These are phyloP conservation scores for Chloris gayana DNA, from an alignment of 176 grass and related monocot species.

Conservation along the genomic window DNA sequence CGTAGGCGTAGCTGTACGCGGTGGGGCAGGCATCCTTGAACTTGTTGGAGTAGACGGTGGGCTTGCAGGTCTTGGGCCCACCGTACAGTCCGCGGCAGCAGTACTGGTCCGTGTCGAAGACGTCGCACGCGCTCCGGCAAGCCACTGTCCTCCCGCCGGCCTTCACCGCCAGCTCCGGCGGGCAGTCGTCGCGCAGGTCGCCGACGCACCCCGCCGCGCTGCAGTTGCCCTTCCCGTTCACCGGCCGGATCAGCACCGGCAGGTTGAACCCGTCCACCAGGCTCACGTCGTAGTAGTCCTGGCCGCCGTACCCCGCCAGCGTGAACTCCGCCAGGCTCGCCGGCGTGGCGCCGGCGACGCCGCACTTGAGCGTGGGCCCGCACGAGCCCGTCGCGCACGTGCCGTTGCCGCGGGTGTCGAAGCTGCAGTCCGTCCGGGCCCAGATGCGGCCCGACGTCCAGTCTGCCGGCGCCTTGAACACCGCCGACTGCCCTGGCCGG, in stretches of 20 bases:
- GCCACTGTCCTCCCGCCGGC: slow-evolving; percentile 54
- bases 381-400: slow-evolving; percentile 67
- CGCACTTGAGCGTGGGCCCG: slow-evolving; percentile 55
- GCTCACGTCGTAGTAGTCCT: slow-evolving; percentile 98
- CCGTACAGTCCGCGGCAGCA: slow-evolving; percentile 65
- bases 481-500: slow-evolving; percentile 53
- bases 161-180: slow-evolving; percentile 66
- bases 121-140: slow-evolving; percentile 87
- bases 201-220: slow-evolving; percentile 58
- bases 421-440: slow-evolving; percentile 79
- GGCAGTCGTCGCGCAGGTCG: slow-evolving; percentile 60
- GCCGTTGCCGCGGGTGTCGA: slow-evolving; percentile 57
- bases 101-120: slow-evolving; percentile 85
- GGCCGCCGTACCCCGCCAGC: slow-evolving; percentile 48
- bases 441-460: slow-evolving; percentile 77
- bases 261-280: slow-evolving; percentile 96
- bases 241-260: slow-evolving; percentile 55
- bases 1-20: slow-evolving; percentile 91
- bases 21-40: slow-evolving; percentile 76
- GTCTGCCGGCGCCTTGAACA: slow-evolving; percentile 65
- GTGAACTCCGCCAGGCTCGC: slow-evolving; percentile 86
- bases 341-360: slow-evolving; percentile 53
- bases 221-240: slow-evolving; percentile 65
- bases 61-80: slow-evolving; percentile 58
- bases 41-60: slow-evolving; percentile 72